These are phyloP conservation scores for Eucalyptus paniculata DNA, from an alignment of 345 rosid species.

Conservation along the genomic window DNA sequence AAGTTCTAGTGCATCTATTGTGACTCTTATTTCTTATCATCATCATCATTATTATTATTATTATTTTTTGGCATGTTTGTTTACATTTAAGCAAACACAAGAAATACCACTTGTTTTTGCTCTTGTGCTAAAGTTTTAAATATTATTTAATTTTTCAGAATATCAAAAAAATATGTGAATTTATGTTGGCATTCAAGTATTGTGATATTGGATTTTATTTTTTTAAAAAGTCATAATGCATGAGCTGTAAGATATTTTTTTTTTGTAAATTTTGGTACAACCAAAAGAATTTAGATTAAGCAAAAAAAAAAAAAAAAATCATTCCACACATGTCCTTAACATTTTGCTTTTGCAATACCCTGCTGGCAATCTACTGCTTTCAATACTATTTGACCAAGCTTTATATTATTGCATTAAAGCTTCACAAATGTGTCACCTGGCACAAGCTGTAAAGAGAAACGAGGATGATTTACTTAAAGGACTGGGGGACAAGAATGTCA, in stretches of 20 bases:
- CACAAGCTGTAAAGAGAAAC: constrained; percentile 59
- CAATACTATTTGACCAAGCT: not conserved
- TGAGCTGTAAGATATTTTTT: not conserved
- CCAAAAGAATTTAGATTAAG: not conserved
- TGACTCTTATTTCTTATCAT: not conserved
- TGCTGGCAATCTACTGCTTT: not conserved
- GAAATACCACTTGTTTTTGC: not conserved
- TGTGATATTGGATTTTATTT: too few relatives aligned
- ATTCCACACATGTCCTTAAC: not conserved
- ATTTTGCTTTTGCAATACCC: not conserved
- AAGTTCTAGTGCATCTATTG: not conserved
- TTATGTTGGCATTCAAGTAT: not conserved
- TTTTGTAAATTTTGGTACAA: not conserved
- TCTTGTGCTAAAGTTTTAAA: not conserved
- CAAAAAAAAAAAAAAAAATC: not conserved
- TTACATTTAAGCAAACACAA: not conserved
- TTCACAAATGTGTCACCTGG: constrained; percentile 40
- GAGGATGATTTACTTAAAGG: constrained; percentile 46
- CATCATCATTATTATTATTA: not conserved
- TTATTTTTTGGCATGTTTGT: not conserved
- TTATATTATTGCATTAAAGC: not conserved
- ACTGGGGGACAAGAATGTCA: constrained; percentile 34
- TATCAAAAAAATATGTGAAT: not conserved
- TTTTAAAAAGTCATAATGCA: not conserved
- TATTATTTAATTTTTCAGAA: not conserved